Evolutionary conservation across 805 yeast species (phyloP).

Genomic region (Kodamaea laetipori): DNA sequence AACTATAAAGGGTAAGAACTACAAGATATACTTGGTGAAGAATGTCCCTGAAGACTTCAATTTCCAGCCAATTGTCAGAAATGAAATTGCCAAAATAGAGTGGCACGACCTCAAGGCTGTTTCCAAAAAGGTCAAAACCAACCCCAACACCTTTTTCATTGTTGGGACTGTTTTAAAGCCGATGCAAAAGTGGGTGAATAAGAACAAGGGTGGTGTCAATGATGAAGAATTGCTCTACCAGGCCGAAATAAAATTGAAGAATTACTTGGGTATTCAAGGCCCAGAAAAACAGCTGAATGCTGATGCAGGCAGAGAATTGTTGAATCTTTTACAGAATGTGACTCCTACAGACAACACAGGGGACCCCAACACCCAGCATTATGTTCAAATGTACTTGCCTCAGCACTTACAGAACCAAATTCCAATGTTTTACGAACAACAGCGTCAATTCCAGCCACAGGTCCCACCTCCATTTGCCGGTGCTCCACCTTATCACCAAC

Average conservation of each 20-base stretch:
- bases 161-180: constrained; percentile 54
- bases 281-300: constrained; percentile 28
- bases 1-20: constrained; percentile 79
- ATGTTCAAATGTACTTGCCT: constrained; percentile 33
- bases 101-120: constrained; percentile 66
- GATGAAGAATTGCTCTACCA: constrained; percentile 62
- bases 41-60: constrained; percentile 74
- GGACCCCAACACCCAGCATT: constrained; percentile 10
- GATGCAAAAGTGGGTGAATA: constrained; percentile 55
- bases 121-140: constrained; percentile 43
- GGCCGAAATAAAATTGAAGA: constrained; percentile 68
- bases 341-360: constrained; percentile 11
- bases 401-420: constrained; percentile 32
- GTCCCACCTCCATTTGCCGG: constrained; percentile 12
- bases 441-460: constrained; percentile 10
- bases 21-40: constrained; percentile 74
- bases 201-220: constrained; percentile 48
- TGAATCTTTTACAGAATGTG: constrained; percentile 56
- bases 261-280: constrained; percentile 57
- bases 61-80: constrained; percentile 83
- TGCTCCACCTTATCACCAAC: constrained; percentile 13
- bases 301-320: constrained; percentile 79
- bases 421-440: constrained; percentile 21
- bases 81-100: constrained; percentile 80
- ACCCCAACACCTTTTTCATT: constrained; percentile 44